Evolutionary conservation across 352 stramenopile genomes (phyloP), one percentile per base, ranked within the genome.

Genomic region (Aphanomyces euteiches): DNA sequence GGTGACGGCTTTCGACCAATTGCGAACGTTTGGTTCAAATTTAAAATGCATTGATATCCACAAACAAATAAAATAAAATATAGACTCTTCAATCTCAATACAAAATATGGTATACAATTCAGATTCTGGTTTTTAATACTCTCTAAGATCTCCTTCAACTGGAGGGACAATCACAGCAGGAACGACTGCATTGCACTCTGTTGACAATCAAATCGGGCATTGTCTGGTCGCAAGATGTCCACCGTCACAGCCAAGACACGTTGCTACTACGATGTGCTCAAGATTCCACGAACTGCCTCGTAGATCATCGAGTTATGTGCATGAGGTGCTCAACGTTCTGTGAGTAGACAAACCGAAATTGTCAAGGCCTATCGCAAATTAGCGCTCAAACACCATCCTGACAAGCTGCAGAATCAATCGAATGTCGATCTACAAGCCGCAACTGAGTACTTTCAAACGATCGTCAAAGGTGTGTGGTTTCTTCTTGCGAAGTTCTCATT

Each of bases 251-350:
- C 64, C 34, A 47, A 63, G 64, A 53, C 64, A 4, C 37, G 37
- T 28, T 63, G 43, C 43, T 70, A 70, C 64, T 70, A 70, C 54
- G 64, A 70, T n/a, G 54, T 70, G 17, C 47, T 70, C 21, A 28
- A 58, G 45, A 12, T 70, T 28, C 43, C 53, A 8, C 64, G 64
- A 19, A 48, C 53, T 21, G 64, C 64, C 54, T 50, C 64, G 64
- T 70, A 61, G n/a, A 45, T n/a, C 10, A 28, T 28, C 36, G 21
- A 38, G 37, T 34, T 7, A n/a, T 17, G n/a, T 56, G 13, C 41
- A 56, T 65, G 36, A 10, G n/a, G 34, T 8, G 7, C 39, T 48
- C 64, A 70, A 28, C 10, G n/a, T 17, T 15, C 5, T 67, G 28
- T 28, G 28, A 28, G 8, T 48, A 70, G 64, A 19, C 64, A 70